Evolutionary conservation across 1,284 basidiomycete genomes (phyloP), one percentile per base, ranked within the genome.

Genomic region (Sporisorium exsertum): DNA sequence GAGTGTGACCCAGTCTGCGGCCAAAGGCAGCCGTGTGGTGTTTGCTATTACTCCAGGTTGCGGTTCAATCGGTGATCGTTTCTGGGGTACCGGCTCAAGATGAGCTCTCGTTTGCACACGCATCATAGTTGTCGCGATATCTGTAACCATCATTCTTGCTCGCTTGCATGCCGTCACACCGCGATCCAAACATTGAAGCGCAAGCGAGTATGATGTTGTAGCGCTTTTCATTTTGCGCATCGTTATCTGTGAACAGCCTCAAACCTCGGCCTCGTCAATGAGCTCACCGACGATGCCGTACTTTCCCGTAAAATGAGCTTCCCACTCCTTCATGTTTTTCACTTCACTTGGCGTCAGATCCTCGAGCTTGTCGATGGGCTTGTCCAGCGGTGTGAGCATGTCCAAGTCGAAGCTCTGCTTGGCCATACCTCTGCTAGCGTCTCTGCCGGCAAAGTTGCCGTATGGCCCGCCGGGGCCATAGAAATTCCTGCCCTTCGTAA

Each of bases 381-480:
- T 89, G 86, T 95, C 93, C 15, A 94, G 85, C 0, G 92, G 90
- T 0, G 93, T 95, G 70, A 97, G 88, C 92, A 96, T 95, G 46
- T 95, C 95, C 29, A 88, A 53, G 79, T 95, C 95, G 79, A 97
- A 97, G 5, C 93, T 95, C 87, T 97, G 95, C 86, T 95, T 97
- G 9, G 95, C 95, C 94, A 97, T 96, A 13, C 95, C 94, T 50
- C 94, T 88, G 10, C 93, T 95, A 0, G 95, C 95, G 87, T 97
- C 95, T 57, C 94, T 88, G 3, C 95, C 95, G 2, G 95, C 94
- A 88, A 97, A 97, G 87, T 97, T 97, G 33, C 94, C 95, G 83
- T 97, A 97, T 89, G 95, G 94, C 0, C 95, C 95, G 80, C 92
- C 91, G 20, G 95, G 95, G 0, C 95, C 95, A 85, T 97, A 97